These are phyloP conservation scores for Saccharum officinarum DNA, from an alignment of 176 grass and related monocot genomes.

Conservation along the genomic window DNA sequence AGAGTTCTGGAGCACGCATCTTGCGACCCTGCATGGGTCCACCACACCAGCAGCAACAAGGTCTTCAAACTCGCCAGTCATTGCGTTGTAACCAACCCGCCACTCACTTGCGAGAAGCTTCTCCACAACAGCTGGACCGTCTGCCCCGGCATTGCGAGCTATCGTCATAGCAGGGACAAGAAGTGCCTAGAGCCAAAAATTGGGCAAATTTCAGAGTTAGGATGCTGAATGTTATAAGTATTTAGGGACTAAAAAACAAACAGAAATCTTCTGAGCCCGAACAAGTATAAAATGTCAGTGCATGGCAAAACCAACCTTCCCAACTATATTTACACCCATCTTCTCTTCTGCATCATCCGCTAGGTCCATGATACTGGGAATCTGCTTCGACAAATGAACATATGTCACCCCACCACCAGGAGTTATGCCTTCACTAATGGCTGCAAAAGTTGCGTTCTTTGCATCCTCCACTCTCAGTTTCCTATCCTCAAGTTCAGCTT, in stretches of 20 bases:
- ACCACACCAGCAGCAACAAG: conserved; percentile 75
- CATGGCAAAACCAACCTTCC: conserved; percentile 64
- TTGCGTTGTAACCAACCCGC: conserved; percentile 78
- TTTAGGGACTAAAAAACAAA: not conserved
- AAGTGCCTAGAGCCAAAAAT: conserved; percentile 65
- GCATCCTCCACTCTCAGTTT: conserved; percentile 96
- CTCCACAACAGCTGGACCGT: conserved; percentile 73
- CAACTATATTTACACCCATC: conserved; percentile 84
- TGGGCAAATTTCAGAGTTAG: conserved; percentile 9
- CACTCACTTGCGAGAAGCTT: conserved; percentile 69
- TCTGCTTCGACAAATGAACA: conserved; percentile 79
- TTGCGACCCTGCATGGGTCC: conserved; percentile 78
- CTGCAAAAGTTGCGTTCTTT: conserved; percentile 95
- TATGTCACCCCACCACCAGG: conserved; percentile 79
- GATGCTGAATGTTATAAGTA: not conserved
- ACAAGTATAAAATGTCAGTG: not conserved
- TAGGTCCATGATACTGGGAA: conserved; percentile 61
- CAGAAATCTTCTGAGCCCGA: not conserved
- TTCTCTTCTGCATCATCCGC: conserved; percentile 78
- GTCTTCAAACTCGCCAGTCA: conserved; percentile 70
- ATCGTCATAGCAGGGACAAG: conserved; percentile 71
- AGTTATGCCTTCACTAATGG: conserved; percentile 88
- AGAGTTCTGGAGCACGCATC: conserved; percentile 80
- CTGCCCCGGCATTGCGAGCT: conserved; percentile 65
- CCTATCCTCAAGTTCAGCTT: conserved; percentile 96